Base-by-base conservation (phyloP, 768 basidiomycete species). In the Lactarius tabidus region DNA sequence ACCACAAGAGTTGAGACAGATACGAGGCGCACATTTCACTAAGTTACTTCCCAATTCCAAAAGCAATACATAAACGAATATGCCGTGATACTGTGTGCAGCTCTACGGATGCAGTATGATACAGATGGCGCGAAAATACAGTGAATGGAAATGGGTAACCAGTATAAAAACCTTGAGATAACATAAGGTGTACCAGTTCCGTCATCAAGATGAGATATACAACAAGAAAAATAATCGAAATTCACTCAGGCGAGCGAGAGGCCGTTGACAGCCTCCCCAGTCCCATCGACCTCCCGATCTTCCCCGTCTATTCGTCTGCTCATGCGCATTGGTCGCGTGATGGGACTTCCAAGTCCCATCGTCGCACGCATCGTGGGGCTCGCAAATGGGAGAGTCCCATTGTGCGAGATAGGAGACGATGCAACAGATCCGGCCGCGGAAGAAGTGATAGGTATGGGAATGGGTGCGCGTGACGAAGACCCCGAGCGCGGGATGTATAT, bases 1-100 rank as follows among this genome's bases (percentile, higher is more conserved):
- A 78, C 72, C 68, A 78, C 85, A 77, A 78, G 79, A 78, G 80
- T 80, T 89, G 87, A 85, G 93, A 95, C 93, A 95, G 93, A 94
- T 95, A 93, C 92, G 93, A 83, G 90, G 91, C 79, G 67, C 23
- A 81, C 78, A 82, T 66, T 20, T n/a, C n/a, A n/a, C n/a, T n/a
- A n/a, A n/a, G n/a, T n/a, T 53, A 29, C 29, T 48, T 60, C 18
- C 15, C 41, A 28, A 23, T 45, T 23, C 23, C n/a, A 12, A 26
- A 26, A 26, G 33, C 23, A 53, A 55, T 55, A 54, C 26, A 54
- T 45, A 43, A 52, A 55, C 0, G 51, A 53, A 45, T 41, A 29
- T 45, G 12, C 12, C 17, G 53, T 54, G 45, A 15, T 14, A 29
- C 20, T 28, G 35, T 35, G 59, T 33, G 43, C 33, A 57, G 29